phyloP scores from a whole-genome alignment of 192 early-diverging fungal species.

The Radiomyces spectabilis region DNA sequence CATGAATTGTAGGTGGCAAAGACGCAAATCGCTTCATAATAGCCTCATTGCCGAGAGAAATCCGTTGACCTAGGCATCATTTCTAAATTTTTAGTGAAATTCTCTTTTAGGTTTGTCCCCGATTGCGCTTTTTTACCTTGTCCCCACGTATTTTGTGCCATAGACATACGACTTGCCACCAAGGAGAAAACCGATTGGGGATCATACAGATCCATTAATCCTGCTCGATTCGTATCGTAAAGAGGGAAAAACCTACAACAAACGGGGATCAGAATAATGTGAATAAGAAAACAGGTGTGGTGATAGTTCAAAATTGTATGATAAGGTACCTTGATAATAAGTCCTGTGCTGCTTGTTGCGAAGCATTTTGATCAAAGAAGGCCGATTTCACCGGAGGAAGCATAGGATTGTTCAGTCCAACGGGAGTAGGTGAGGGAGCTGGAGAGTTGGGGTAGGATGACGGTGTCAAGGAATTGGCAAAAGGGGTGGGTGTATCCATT shows the following conservation, averaged over 20 bases:
- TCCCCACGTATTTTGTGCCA: slow-evolving; percentile 7
- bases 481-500: no score
- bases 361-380: slow-evolving; percentile 35
- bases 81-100: not conserved
- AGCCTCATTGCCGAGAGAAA: slow-evolving; percentile 3
- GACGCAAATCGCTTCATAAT: slow-evolving; percentile 12
- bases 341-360: slow-evolving; percentile 25
- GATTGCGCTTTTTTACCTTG: slow-evolving; percentile 3
- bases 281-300: not conserved
- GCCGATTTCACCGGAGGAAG: slow-evolving; percentile 18
- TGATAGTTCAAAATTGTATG: not conserved
- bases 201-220: slow-evolving; percentile 32
- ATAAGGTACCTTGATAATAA: slow-evolving; percentile 28
- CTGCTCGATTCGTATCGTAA: slow-evolving; percentile 31
- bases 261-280: no score
- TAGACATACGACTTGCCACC: slow-evolving; percentile 2
- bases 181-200: slow-evolving; percentile 31
- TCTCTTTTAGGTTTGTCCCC: not conserved
- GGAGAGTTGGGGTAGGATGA: not conserved
- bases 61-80: not conserved
- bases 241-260: slow-evolving; percentile 27
- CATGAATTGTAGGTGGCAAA: slow-evolving; percentile 35
- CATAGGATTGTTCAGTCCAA: slow-evolving; percentile 1
- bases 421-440: not conserved
- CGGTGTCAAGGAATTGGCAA: not conserved